These are phyloP conservation scores for Onygenales sp. DNA, from an alignment of 2,329 filamentous ascomycete genomes.

Conservation along the genomic window DNA sequence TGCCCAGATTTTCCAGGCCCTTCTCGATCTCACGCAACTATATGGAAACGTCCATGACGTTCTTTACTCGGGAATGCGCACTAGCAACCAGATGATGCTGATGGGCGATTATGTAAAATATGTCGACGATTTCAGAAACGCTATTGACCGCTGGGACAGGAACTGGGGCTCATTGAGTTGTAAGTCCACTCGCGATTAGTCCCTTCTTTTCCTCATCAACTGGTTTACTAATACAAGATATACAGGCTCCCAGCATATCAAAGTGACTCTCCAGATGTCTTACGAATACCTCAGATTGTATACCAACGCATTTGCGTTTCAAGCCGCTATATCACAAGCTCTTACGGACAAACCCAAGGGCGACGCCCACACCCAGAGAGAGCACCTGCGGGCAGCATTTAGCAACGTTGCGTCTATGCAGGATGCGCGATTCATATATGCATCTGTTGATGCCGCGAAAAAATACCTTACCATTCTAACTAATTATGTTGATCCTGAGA, in stretches of 20 bases:
- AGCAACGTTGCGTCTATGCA: constrained; percentile 50
- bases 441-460: constrained; percentile 55
- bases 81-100: constrained; percentile 59
- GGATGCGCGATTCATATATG: constrained; percentile 58
- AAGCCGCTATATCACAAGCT: constrained; percentile 54
- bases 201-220: background rate
- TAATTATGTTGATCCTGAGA: constrained; percentile 49
- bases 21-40: constrained; percentile 60
- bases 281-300: constrained; percentile 66
- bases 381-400: constrained; percentile 37
- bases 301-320: constrained; percentile 67
- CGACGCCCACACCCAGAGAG: constrained; percentile 25
- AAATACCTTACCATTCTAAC: constrained; percentile 52
- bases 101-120: constrained; percentile 66
- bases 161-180: constrained; percentile 59
- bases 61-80: constrained; percentile 60
- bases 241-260: constrained; percentile 54
- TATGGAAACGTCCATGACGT: constrained; percentile 68
- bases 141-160: constrained; percentile 61
- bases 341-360: constrained; percentile 30
- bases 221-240: background rate
- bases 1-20: constrained; percentile 60
- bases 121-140: constrained; percentile 62
- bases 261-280: constrained; percentile 57
- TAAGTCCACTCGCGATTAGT: constrained; percentile 20